A percentile compares a stretch with the other conserved stretches of the same genome.
Conservation (phyloP, 306 rosid species). For the Bauhinia variegata region DNA sequence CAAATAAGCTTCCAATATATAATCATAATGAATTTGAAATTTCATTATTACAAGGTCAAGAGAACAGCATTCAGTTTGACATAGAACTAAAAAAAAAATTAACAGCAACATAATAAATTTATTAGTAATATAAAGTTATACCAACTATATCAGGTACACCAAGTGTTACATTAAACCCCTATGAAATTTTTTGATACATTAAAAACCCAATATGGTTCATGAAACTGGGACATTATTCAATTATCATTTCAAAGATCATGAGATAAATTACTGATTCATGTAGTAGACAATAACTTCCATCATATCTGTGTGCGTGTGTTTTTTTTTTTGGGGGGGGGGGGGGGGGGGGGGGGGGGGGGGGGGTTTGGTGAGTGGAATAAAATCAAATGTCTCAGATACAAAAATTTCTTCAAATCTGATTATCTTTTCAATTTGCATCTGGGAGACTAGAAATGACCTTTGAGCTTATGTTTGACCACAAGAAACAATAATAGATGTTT, state of each 20-base stretch:
- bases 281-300: no score
- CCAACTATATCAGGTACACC: constrained; percentile 25
- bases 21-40: constrained; percentile 16
- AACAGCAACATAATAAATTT: constrained; percentile 16
- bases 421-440: constrained; percentile 9
- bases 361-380: no score
- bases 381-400: constrained; percentile 15
- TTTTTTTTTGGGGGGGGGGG: no score
- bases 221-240: not conserved
- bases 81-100: not conserved
- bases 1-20: constrained; percentile 33
- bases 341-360: no score
- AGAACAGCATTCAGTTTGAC: not conserved
- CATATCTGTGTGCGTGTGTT: no score
- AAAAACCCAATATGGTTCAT: not conserved
- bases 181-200: not conserved
- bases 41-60: constrained; percentile 24
- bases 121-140: constrained; percentile 26
- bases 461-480: constrained; percentile 23
- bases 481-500: constrained; percentile 21
- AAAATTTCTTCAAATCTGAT: constrained; percentile 24
- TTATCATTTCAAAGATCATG: not conserved
- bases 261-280: not conserved
- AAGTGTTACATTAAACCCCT: constrained; percentile 9
- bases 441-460: constrained; percentile 25